A percentile compares a stretch with the other conserved stretches of the same genome.
These are phyloP conservation scores for Pyrenula aspistea DNA, from an alignment of 495 filamentous ascomycete species.

Conservation along the genomic window DNA sequence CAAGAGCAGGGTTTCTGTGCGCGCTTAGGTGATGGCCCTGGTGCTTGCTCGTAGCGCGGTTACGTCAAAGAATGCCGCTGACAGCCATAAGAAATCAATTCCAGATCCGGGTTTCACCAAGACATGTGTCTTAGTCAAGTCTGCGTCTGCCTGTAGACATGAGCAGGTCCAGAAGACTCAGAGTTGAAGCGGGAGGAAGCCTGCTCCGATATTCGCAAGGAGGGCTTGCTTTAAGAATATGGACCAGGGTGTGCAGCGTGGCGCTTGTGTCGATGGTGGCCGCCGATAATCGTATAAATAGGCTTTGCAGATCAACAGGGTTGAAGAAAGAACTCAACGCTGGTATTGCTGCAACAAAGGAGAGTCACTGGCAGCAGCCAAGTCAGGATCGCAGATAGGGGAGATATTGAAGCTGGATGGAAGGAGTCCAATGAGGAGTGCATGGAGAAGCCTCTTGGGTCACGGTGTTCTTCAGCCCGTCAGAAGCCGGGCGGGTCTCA, in stretches of 20 bases:
- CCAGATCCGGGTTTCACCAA: too few relatives aligned
- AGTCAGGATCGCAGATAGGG: slow-evolving; percentile 27
- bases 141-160: too few relatives aligned
- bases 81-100: background rate
- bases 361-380: slow-evolving; percentile 1
- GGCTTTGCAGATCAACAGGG: background rate
- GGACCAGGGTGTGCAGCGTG: background rate
- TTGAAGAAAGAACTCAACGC: background rate
- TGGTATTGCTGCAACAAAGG: background rate
- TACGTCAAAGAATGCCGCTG: background rate
- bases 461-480: background rate
- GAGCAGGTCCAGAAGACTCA: background rate
- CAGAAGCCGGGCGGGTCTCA: background rate
- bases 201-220: background rate
- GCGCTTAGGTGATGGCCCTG: background rate
- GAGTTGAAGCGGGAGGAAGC: background rate
- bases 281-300: background rate
- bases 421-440: slow-evolving; percentile 21
- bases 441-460: background rate
- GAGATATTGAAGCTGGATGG: slow-evolving; percentile 34
- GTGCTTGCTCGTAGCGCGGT: background rate
- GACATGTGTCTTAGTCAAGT: too few relatives aligned
- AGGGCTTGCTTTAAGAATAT: background rate
- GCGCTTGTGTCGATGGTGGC: background rate
- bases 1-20: background rate